phyloP scores from a whole-genome alignment of 179 eudicot genomes.

The Beta lomatogona region DNA sequence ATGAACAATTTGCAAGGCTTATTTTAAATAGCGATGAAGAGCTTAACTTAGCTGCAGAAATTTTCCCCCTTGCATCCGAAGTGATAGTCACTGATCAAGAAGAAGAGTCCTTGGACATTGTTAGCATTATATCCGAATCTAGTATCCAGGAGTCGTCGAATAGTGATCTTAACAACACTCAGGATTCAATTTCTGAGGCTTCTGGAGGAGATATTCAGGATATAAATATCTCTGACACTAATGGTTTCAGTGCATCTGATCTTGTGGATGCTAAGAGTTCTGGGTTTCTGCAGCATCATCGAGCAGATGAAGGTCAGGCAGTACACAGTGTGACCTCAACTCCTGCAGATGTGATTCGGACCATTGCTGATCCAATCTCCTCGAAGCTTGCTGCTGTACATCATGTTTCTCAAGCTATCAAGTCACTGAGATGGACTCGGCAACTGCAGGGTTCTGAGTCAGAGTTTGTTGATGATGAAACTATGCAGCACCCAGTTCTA shows the following conservation, averaged over 20 bases:
- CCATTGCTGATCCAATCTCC: conserved; percentile 64
- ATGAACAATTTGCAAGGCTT: conserved; percentile 96
- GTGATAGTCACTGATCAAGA: conserved; percentile 58
- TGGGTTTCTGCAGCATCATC: conserved; percentile 26
- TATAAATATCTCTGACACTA: conserved; percentile 33
- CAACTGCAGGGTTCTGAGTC: conserved; percentile 52
- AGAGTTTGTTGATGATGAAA: conserved; percentile 33
- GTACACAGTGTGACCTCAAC: conserved; percentile 39
- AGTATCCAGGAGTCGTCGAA: conserved; percentile 44
- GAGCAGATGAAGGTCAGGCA: conserved; percentile 29
- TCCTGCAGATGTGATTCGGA: conserved; percentile 43
- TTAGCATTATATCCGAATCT: conserved; percentile 54
- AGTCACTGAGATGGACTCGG: conserved; percentile 88
- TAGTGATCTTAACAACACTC: conserved; percentile 31
- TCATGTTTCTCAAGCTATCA: conserved; percentile 96
- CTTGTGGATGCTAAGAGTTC: conserved; percentile 29
- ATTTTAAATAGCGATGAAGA: conserved; percentile 72
- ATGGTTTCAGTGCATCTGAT: conserved; percentile 35
- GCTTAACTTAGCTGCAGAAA: conserved; percentile 57
- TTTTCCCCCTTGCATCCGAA: conserved; percentile 56
- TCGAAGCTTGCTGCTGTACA: conserved; percentile 88
- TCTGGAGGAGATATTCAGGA: conserved; percentile 35
- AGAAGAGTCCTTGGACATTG: conserved; percentile 76
- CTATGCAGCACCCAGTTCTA: conserved; percentile 26
- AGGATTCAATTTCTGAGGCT: conserved; percentile 37